Conservation (phyloP, 176 grass and related monocot genomes). For the Zea luxurians region DNA sequence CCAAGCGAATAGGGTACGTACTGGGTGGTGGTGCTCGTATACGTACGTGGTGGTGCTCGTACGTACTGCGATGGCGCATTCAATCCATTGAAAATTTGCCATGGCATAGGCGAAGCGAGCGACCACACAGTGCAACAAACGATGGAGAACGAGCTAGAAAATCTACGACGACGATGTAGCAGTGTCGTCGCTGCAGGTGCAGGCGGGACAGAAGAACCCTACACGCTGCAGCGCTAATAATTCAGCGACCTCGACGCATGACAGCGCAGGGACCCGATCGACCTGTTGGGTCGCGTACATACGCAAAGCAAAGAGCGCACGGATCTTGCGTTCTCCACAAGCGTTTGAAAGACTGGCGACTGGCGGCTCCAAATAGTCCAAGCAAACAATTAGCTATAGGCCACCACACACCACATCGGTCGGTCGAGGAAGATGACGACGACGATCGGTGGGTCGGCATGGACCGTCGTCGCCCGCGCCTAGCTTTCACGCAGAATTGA, state of each 20-base stretch:
- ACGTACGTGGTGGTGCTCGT: background rate
- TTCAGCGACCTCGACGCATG: too few species aligned
- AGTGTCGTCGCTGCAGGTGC: background rate
- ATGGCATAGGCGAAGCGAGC: background rate
- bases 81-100: too few species aligned
- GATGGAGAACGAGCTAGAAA: background rate
- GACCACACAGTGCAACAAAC: background rate
- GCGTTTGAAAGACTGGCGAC: conserved; percentile 34
- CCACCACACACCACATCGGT: background rate
- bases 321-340: conserved; percentile 16
- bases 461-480: background rate
- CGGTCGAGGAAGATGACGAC: background rate
- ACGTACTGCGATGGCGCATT: background rate
- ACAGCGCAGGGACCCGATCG: background rate
- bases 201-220: background rate
- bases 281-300: background rate
- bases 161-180: background rate
- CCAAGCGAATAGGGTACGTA: too few species aligned
- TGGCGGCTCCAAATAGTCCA: background rate
- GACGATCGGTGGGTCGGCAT: background rate
- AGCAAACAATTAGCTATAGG: background rate
- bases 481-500: conserved; percentile 22
- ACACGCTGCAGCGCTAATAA: too few species aligned
- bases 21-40: background rate
- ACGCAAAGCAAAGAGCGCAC: background rate